Conservation (phyloP, 2,329 filamentous ascomycete species). For the Talaromyces amestolkiae region DNA sequence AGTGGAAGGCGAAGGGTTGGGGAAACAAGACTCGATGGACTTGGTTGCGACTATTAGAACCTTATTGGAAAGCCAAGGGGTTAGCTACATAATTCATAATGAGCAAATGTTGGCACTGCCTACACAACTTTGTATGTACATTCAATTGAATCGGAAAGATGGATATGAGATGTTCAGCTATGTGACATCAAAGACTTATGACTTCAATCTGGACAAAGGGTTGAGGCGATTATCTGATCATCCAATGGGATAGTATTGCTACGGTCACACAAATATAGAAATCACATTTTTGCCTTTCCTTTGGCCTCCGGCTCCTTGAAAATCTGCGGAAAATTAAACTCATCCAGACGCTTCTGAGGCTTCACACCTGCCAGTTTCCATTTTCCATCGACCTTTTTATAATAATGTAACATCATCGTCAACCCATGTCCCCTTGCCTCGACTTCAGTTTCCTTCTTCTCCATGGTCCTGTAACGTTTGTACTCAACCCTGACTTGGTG, state of each 20-base stretch:
- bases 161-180: not conserved
- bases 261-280: not conserved
- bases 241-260: not conserved
- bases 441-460: not conserved
- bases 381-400: not conserved
- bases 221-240: not conserved
- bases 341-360: not conserved
- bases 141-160: not conserved
- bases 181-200: not conserved
- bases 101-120: too few species aligned
- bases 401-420: not conserved
- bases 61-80: not conserved
- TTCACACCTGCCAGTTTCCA: not conserved
- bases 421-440: not conserved
- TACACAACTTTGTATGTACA: not conserved
- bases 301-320: not conserved
- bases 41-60: conserved; percentile 2
- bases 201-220: not conserved
- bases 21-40: conserved; percentile 26
- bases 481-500: not conserved
- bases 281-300: not conserved
- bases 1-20: conserved; percentile 30
- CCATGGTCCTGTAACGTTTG: not conserved
- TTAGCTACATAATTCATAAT: not conserved
- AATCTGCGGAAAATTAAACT: not conserved